Percentiles rank a stretch among this genome's conserved stretches.
Evolutionary conservation across 2,329 filamentous ascomycete genomes (phyloP).

Genomic region (Chrysosporium keratinophilum): DNA sequence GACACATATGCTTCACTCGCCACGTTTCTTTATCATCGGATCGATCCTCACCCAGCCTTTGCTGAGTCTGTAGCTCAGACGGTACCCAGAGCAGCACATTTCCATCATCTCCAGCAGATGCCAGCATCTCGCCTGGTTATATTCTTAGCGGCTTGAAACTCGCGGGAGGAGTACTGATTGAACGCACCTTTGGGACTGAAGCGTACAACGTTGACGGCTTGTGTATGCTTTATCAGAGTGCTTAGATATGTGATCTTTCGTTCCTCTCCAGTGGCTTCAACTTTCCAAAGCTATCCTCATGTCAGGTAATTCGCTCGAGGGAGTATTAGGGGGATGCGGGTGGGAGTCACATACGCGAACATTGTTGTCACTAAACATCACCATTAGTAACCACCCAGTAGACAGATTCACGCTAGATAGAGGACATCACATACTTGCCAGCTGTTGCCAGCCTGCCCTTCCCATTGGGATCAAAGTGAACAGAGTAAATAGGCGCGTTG

Average conservation of each 20-base stretch:
- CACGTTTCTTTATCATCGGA: constrained; percentile 93
- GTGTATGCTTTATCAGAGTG: constrained; percentile 84
- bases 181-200: constrained; percentile 80
- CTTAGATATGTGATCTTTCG: constrained; percentile 84
- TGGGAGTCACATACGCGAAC: constrained; percentile 57
- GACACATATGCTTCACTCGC: constrained; percentile 95
- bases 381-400: constrained; percentile 10
- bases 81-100: constrained; percentile 96
- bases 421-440: constrained; percentile 50
- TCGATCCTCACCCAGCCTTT: constrained; percentile 67
- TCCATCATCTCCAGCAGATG: constrained; percentile 91
- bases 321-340: constrained; percentile 16
- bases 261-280: constrained; percentile 75
- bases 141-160: neutral
- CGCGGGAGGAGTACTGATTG: neutral
- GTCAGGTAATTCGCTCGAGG: constrained; percentile 16
- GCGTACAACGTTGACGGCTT: constrained; percentile 94
- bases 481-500: constrained; percentile 92
- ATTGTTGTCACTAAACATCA: constrained; percentile 60
- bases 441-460: constrained; percentile 88
- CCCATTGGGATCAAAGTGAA: constrained; percentile 86
- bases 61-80: constrained; percentile 59
- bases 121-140: constrained; percentile 69
- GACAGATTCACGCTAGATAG: neutral
- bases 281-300: constrained; percentile 68